Conservation (phyloP, 257 asterid species). For the Nicotiana benthamiana region DNA sequence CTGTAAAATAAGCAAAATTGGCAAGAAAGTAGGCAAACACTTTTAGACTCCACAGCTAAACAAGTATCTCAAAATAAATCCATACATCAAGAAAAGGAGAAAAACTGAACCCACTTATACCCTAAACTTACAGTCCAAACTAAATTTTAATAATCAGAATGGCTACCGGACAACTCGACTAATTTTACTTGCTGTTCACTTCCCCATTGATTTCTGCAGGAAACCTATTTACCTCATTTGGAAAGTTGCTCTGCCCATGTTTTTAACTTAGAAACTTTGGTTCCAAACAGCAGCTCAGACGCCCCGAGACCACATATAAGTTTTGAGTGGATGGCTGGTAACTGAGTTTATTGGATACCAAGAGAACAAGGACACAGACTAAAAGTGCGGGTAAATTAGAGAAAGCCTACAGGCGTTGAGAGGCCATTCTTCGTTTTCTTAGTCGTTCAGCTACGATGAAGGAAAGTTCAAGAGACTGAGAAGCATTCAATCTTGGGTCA, state of each 20-base stretch:
- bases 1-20: background rate
- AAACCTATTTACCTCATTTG: background rate
- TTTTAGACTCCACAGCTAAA: background rate
- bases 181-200: background rate
- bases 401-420: conserved; percentile 27
- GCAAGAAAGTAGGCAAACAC: background rate
- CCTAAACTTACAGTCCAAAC: background rate
- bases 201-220: background rate
- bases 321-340: background rate
- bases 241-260: background rate
- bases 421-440: conserved; percentile 54
- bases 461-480: conserved; percentile 78
- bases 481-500: conserved; percentile 72
- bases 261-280: background rate
- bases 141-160: background rate
- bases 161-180: background rate
- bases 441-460: conserved; percentile 63
- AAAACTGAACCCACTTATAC: background rate
- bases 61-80: background rate
- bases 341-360: conserved; percentile 7
- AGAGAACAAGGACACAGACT: background rate
- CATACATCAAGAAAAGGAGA: background rate
- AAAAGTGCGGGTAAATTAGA: background rate
- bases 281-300: background rate
- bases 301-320: background rate